Percentiles rank a stretch among this genome's conserved stretches.
Conservation (phyloP, 495 filamentous ascomycete genomes). For the Bacidia gigantensis region DNA sequence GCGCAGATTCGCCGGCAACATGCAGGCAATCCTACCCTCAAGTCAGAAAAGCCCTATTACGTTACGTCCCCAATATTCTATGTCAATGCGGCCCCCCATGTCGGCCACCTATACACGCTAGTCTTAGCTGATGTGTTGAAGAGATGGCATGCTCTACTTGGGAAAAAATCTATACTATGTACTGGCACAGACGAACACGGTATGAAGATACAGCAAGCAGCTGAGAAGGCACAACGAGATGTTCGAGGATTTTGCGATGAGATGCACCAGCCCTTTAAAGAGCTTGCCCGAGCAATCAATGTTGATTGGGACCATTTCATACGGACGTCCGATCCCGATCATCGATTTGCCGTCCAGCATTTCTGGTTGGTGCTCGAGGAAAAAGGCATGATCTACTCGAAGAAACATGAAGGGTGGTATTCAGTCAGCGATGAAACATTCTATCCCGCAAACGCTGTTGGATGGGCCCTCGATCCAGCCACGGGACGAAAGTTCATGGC, state of each 20-base stretch:
- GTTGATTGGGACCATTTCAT: constrained; percentile 75
- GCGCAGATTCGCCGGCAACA: constrained; percentile 5
- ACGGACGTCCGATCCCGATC: constrained; percentile 71
- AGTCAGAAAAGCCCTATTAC: constrained; percentile 72
- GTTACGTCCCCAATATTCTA: constrained; percentile 97
- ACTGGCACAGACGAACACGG: constrained; percentile 98
- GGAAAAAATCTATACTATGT: constrained; percentile 55
- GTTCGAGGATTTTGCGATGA: constrained; percentile 48
- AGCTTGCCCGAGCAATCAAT: constrained; percentile 51
- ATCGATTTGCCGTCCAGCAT: constrained; percentile 76
- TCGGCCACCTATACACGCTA: constrained; percentile 91
- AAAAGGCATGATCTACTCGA: constrained; percentile 66
- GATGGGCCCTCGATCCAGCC: constrained; percentile 57
- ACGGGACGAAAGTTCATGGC: constrained; percentile 71
- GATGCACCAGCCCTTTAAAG: constrained; percentile 40
- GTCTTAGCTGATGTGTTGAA: constrained; percentile 83
- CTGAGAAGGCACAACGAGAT: constrained; percentile 46
- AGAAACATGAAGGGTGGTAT: constrained; percentile 91
- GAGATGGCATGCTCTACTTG: constrained; percentile 73
- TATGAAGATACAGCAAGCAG: constrained; percentile 87
- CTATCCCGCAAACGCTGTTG: constrained; percentile 64
- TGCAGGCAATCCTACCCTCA: not conserved
- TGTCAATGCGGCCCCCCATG: constrained; percentile 88
- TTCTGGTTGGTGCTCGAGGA: constrained; percentile 70
- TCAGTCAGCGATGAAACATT: constrained; percentile 93